These are phyloP conservation scores for Nannizziopsis arthrosporioides DNA, from an alignment of 2,329 filamentous ascomycete genomes.

Conservation along the genomic window DNA sequence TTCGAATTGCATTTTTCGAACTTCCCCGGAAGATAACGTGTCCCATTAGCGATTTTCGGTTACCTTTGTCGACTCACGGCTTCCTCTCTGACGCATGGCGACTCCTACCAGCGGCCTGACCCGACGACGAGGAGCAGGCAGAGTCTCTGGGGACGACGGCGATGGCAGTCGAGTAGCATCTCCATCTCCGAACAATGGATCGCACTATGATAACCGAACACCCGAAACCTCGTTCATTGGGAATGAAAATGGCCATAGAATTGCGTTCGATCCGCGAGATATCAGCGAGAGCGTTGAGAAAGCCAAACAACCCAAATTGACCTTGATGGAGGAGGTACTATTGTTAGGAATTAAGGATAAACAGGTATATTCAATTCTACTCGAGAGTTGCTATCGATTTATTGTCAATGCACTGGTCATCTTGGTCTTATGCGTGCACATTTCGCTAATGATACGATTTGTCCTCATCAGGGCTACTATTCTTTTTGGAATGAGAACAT, in stretches of 20 bases:
- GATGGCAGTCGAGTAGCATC: constrained; percentile 55
- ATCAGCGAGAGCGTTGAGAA: constrained; percentile 94
- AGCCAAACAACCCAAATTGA: constrained; percentile 95
- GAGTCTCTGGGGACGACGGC: constrained; percentile 48
- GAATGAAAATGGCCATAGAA: constrained; percentile 93
- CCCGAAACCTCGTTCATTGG: constrained; percentile 73
- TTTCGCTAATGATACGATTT: constrained; percentile 2
- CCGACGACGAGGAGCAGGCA: constrained; percentile 55
- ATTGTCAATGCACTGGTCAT: background rate
- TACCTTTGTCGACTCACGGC: constrained; percentile 2
- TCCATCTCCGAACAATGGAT: constrained; percentile 49
- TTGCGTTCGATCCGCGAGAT: constrained; percentile 92
- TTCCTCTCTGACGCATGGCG: constrained; percentile 39
- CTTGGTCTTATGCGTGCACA: background rate
- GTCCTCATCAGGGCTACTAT: constrained; percentile 63
- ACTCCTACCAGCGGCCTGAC: constrained; percentile 56
- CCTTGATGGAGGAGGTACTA: constrained; percentile 95
- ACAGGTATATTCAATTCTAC: constrained; percentile 52
- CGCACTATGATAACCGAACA: constrained; percentile 43
- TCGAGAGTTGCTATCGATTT: background rate
- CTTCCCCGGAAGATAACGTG: constrained; percentile 5
- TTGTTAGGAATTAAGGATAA: constrained; percentile 96
- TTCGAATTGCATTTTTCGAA: too few relatives aligned
- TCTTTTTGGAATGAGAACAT: constrained; percentile 99
- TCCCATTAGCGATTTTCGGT: constrained; percentile 11